phyloP scores from a whole-genome alignment of 345 rosid genomes.

The Ceriops decandra region DNA sequence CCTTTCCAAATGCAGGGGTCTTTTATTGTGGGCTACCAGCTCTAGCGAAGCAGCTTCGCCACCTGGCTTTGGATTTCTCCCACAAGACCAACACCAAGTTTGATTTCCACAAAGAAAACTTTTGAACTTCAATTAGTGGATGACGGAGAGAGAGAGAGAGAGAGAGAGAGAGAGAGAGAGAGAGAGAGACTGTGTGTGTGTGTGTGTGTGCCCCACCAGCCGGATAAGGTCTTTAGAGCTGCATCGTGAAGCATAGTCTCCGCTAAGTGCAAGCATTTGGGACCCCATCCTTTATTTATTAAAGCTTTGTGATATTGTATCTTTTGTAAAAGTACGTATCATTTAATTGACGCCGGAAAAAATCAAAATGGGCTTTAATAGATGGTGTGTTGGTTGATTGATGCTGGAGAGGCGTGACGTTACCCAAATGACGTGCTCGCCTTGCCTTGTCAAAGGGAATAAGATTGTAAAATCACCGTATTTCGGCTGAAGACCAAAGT shows the following conservation, averaged over 20 bases:
- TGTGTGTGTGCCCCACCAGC: neutral
- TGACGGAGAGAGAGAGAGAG: neutral
- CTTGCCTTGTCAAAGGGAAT: too few relatives aligned
- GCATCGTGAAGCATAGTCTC: constrained; percentile 4
- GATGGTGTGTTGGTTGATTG: constrained; percentile 17
- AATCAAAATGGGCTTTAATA: too few relatives aligned
- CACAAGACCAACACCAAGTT: constrained; percentile 72
- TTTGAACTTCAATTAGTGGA: constrained; percentile 22
- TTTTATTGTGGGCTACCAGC: constrained; percentile 74
- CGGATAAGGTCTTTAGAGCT: neutral
- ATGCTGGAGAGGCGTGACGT: neutral
- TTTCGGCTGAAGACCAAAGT: too few relatives aligned
- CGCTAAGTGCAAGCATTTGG: neutral
- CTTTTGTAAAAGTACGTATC: neutral
- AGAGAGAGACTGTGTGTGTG: neutral
- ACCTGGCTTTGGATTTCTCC: constrained; percentile 66
- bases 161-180: neutral
- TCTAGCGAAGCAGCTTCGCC: constrained; percentile 61
- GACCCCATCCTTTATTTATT: constrained; percentile 1
- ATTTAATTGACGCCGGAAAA: too few relatives aligned
- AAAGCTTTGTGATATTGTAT: neutral
- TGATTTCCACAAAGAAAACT: constrained; percentile 75
- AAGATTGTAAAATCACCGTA: too few relatives aligned
- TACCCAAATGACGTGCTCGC: too few relatives aligned
- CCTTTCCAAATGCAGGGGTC: constrained; percentile 48